Conservation (phyloP, 345 rosid species). For the Citrus mangshanensis region DNA sequence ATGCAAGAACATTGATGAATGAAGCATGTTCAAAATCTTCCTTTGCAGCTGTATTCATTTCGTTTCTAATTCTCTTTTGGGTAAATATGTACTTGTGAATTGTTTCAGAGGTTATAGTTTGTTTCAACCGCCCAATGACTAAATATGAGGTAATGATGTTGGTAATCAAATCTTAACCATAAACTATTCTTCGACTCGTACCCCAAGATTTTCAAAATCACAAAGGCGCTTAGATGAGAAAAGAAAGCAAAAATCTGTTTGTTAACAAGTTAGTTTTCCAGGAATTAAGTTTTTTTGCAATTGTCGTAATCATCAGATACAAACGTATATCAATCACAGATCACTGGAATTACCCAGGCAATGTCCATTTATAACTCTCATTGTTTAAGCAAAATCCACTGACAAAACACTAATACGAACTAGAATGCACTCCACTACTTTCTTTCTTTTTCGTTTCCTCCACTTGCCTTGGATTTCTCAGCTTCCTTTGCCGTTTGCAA, state of each 20-base stretch:
- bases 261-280: too few relatives aligned
- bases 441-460: not conserved
- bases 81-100: not conserved
- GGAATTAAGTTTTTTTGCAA: not conserved
- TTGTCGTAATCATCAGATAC: not conserved
- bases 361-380: not conserved
- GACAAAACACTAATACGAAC: not conserved
- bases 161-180: too few relatives aligned
- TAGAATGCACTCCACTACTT: not conserved
- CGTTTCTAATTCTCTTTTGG: not conserved
- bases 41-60: not conserved
- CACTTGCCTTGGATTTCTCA: not conserved
- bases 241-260: too few relatives aligned
- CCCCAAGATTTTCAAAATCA: too few relatives aligned
- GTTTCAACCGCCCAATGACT: too few relatives aligned
- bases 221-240: too few relatives aligned
- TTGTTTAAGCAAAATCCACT: not conserved
- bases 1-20: not conserved
- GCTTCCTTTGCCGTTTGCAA: constrained; percentile 12
- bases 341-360: not conserved
- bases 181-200: too few relatives aligned
- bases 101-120: too few relatives aligned
- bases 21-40: not conserved
- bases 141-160: too few relatives aligned
- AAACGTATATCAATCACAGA: not conserved